These are phyloP conservation scores for Pseudopithomyces maydicus DNA, from an alignment of 2,329 filamentous ascomycete genomes.

Conservation along the genomic window DNA sequence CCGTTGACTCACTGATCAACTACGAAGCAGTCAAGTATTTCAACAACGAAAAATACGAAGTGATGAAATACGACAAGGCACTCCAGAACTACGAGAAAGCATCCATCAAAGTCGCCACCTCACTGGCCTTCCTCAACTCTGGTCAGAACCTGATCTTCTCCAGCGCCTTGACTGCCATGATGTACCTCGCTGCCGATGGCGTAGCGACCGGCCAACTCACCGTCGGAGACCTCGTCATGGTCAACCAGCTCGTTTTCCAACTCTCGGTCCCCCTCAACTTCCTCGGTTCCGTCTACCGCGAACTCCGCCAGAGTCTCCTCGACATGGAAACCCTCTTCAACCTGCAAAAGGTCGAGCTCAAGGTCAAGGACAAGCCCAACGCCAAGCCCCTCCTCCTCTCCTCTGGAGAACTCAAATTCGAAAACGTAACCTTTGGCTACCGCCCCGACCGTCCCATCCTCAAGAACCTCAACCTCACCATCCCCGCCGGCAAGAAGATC, in stretches of 20 bases:
- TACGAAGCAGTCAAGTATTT: conserved; percentile 99
- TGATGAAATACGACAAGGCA: conserved; percentile 85
- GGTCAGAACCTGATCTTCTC: conserved; percentile 99
- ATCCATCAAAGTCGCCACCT: conserved; percentile 96
- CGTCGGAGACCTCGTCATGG: conserved; percentile 96
- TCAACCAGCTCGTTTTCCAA: conserved; percentile 98
- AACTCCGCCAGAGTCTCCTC: conserved; percentile 88
- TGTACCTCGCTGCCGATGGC: conserved; percentile 93
- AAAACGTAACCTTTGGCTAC: conserved; percentile 95
- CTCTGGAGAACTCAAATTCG: conserved; percentile 89
- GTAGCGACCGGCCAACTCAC: conserved; percentile 82
- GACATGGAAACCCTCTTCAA: conserved; percentile 99
- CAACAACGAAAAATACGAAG: conserved; percentile 97
- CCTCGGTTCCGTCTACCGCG: conserved; percentile 94
- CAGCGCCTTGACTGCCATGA: conserved; percentile 90
- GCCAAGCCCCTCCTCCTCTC: conserved; percentile 74
- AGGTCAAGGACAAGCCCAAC: conserved; percentile 75
- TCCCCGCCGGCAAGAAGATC: conserved; percentile 94
- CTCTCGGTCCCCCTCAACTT: conserved; percentile 97
- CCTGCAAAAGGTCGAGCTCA: conserved; percentile 93
- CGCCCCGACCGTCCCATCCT: conserved; percentile 85
- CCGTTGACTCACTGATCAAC: conserved; percentile 96
- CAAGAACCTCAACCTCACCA: conserved; percentile 81
- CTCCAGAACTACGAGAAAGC: conserved; percentile 86
- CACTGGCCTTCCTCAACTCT: conserved; percentile 87